A percentile compares a stretch with the other conserved stretches of the same genome.
Conservation (phyloP, 2,329 filamentous ascomycete species). For the Xylogone sp. region DNA sequence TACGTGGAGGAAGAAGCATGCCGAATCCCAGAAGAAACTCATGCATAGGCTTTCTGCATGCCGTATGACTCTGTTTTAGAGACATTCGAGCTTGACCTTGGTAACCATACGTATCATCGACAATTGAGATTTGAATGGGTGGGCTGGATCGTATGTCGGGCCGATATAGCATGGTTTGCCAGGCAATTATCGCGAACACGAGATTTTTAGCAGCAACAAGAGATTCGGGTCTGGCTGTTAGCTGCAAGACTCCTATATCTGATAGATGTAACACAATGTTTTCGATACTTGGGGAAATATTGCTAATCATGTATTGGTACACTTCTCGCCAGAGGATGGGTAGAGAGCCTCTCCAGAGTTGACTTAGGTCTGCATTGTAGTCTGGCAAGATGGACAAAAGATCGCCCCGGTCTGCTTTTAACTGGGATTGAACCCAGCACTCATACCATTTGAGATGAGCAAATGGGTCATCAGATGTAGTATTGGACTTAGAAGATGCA, state of each 20-base stretch:
- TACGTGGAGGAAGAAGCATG: constrained; percentile 17
- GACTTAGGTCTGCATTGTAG: too few species aligned
- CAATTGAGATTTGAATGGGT: constrained; percentile 4
- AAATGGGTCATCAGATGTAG: too few species aligned
- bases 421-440: constrained; percentile 9
- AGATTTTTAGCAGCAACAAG: constrained; percentile 8
- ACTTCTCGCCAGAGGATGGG: constrained; percentile 11
- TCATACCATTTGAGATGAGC: constrained; percentile 6
- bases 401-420: constrained; percentile 6
- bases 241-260: constrained; percentile 1
- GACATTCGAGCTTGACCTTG: constrained; percentile 10
- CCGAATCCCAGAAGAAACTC: constrained; percentile 18
- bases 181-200: constrained; percentile 21
- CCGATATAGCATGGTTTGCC: constrained; percentile 22
- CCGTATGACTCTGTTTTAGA: constrained; percentile 9
- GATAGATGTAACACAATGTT: constrained; percentile 11
- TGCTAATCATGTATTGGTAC: constrained; percentile 3
- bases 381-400: too few species aligned
- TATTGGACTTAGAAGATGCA: too few species aligned
- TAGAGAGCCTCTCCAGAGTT: constrained; percentile 2
- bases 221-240: constrained; percentile 3
- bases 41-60: constrained; percentile 5
- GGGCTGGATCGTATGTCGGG: constrained; percentile 9
- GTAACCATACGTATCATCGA: constrained; percentile 14
- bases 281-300: constrained; percentile 14